Percentiles rank a stretch among this genome's conserved stretches.
These are phyloP conservation scores for Crotalaria pallida DNA, from an alignment of 306 rosid genomes.

Conservation along the genomic window DNA sequence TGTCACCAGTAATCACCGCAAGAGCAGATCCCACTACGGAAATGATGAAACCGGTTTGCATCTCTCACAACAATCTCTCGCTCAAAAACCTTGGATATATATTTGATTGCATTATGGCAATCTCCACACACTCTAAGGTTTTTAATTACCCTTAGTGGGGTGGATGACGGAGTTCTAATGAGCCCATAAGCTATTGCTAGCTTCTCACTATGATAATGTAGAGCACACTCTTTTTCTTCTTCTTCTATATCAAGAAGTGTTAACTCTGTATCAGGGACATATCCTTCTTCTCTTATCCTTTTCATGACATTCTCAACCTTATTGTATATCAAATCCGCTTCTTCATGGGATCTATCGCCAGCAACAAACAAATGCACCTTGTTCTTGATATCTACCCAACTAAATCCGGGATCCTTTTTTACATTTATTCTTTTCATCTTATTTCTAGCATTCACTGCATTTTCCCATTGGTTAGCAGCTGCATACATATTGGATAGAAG, in stretches of 20 bases:
- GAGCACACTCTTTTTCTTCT: conserved; percentile 62
- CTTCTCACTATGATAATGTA: conserved; percentile 61
- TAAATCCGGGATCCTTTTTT: conserved; percentile 81
- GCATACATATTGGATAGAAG: conserved; percentile 72
- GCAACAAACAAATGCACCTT: conserved; percentile 71
- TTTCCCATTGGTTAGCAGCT: conserved; percentile 73
- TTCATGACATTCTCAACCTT: conserved; percentile 54
- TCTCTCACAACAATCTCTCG: conserved; percentile 69
- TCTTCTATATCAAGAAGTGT: conserved; percentile 61
- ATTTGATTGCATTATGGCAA: conserved; percentile 73
- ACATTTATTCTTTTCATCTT: conserved; percentile 59
- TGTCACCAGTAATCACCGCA: conserved; percentile 62
- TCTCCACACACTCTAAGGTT: conserved; percentile 77
- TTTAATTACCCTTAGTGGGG: conserved; percentile 57
- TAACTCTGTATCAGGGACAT: conserved; percentile 63
- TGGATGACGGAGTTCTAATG: conserved; percentile 42
- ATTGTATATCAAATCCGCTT: conserved; percentile 45
- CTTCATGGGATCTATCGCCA: conserved; percentile 64
- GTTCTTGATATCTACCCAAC: conserved; percentile 80
- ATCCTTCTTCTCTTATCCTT: conserved; percentile 56
- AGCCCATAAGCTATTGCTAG: conserved; percentile 61
- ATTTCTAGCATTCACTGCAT: conserved; percentile 50
- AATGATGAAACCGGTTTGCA: conserved; percentile 76
- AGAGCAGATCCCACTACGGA: conserved; percentile 38
- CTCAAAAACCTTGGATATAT: conserved; percentile 46